A percentile compares a stretch with the other conserved stretches of the same genome.
These are phyloP conservation scores for Malbranchea cinnamomea DNA, from an alignment of 2,329 filamentous ascomycete genomes.

Conservation along the genomic window DNA sequence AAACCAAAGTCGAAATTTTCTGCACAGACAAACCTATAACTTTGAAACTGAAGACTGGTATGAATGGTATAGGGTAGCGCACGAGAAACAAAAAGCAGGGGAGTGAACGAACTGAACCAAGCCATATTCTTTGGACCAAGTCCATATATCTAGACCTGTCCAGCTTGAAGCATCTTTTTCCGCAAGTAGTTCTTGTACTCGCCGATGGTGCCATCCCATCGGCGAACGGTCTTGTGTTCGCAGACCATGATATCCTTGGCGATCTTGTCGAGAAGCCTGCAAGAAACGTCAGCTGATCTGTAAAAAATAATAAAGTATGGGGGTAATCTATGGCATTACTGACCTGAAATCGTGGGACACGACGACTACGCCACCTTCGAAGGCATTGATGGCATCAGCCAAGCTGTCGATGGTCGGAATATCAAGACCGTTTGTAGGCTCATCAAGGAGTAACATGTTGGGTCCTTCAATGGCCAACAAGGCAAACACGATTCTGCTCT, in stretches of 20 bases:
- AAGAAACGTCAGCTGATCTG: slow-evolving; percentile 14
- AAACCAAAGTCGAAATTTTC: too few relatives aligned
- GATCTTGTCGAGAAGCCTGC: slow-evolving; percentile 92
- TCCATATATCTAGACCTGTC: slow-evolving; percentile 67
- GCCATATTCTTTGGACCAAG: too few relatives aligned
- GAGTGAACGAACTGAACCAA: too few relatives aligned
- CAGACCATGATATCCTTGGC: slow-evolving; percentile 99
- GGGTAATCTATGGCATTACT: slow-evolving; percentile 18
- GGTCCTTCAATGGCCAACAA: slow-evolving; percentile 86
- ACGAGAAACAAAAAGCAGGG: too few relatives aligned
- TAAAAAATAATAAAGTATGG: too few relatives aligned
- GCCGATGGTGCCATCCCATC: slow-evolving; percentile 79
- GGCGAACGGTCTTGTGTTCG: slow-evolving; percentile 85
- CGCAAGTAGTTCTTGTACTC: slow-evolving; percentile 97
- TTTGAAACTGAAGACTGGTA: too few relatives aligned
- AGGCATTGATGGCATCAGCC: slow-evolving; percentile 94
- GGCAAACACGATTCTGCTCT: slow-evolving; percentile 95
- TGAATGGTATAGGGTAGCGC: background rate
- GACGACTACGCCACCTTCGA: slow-evolving; percentile 89
- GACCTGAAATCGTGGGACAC: slow-evolving; percentile 99
- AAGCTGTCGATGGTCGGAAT: slow-evolving; percentile 96
- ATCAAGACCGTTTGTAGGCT: slow-evolving; percentile 98
- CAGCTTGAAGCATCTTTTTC: slow-evolving; percentile 92
- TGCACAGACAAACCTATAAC: too few relatives aligned
- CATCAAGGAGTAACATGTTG: slow-evolving; percentile 96